phyloP scores from a whole-genome alignment of 331 rosid genomes.

The Telfairia occidentalis region DNA sequence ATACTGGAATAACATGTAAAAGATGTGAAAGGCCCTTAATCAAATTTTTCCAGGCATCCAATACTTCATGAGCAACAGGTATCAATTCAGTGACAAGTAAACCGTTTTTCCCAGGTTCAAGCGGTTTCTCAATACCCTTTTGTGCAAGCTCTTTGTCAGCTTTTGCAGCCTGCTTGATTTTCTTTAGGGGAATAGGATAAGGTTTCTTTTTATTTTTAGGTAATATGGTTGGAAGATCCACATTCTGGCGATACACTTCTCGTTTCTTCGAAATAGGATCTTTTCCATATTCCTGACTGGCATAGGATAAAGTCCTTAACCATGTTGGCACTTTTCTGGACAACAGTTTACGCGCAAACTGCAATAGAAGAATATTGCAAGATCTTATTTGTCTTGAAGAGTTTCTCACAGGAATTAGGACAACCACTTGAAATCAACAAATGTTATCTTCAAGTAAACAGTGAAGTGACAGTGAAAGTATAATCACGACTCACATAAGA shows the following conservation, averaged over 20 bases:
- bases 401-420: neutral
- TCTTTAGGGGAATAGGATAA: constrained; percentile 59
- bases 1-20: constrained; percentile 60
- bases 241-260: constrained; percentile 47
- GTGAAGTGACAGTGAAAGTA: too few relatives aligned
- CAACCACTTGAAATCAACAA: neutral
- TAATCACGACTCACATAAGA: neutral
- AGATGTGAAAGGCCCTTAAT: constrained; percentile 69
- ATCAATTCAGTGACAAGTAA: constrained; percentile 61
- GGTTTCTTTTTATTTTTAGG: constrained; percentile 87
- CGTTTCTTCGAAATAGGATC: constrained; percentile 25
- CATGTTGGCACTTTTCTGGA: constrained; percentile 19
- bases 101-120: constrained; percentile 78
- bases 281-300: constrained; percentile 33
- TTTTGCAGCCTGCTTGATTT: constrained; percentile 55
- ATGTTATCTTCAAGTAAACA: neutral
- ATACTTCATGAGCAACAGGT: constrained; percentile 75
- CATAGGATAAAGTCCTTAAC: constrained; percentile 25
- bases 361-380: constrained; percentile 20
- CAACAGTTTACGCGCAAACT: constrained; percentile 38
- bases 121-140: constrained; percentile 79
- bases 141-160: constrained; percentile 56
- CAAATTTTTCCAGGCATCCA: constrained; percentile 82
- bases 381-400: constrained; percentile 16
- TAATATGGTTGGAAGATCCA: constrained; percentile 53